Conservation (phyloP, 1,284 basidiomycete species). For the Sporisorium scitamineum region DNA sequence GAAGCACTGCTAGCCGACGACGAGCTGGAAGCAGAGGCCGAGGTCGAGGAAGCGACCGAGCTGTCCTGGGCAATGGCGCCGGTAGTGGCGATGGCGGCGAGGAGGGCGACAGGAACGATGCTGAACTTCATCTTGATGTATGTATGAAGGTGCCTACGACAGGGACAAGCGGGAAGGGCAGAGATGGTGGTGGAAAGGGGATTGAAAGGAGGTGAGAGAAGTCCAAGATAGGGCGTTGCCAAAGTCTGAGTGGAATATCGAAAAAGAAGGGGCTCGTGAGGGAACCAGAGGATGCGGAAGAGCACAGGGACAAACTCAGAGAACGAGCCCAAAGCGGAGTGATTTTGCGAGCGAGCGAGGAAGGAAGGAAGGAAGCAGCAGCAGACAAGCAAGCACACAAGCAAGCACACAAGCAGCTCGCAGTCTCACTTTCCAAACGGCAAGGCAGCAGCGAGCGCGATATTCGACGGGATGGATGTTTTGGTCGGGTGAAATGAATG, state of each 20-base stretch:
- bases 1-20: slow-evolving; percentile 15
- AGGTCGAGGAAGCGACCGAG: slow-evolving; percentile 28
- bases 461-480: neutral
- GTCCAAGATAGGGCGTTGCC: no score
- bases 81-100: slow-evolving; percentile 52
- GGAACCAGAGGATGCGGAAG: neutral
- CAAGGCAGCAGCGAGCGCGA: neutral
- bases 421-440: neutral
- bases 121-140: slow-evolving; percentile 58
- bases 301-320: neutral
- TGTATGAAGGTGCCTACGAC: neutral
- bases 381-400: no score
- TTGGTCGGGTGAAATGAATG: neutral
- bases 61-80: slow-evolving; percentile 52
- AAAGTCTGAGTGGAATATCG: no score
- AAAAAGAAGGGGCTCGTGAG: neutral
- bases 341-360: neutral
- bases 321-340: slow-evolving; percentile 1
- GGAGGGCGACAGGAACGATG: slow-evolving; percentile 51
- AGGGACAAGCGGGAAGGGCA: neutral
- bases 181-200: slow-evolving; percentile 14
- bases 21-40: slow-evolving; percentile 21
- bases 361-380: no score
- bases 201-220: neutral
- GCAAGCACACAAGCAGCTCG: neutral